A percentile compares a stretch with the other conserved stretches of the same genome.
Evolutionary conservation across 352 stramenopile genomes (phyloP).

Genomic region (Peronospora farinosa): DNA sequence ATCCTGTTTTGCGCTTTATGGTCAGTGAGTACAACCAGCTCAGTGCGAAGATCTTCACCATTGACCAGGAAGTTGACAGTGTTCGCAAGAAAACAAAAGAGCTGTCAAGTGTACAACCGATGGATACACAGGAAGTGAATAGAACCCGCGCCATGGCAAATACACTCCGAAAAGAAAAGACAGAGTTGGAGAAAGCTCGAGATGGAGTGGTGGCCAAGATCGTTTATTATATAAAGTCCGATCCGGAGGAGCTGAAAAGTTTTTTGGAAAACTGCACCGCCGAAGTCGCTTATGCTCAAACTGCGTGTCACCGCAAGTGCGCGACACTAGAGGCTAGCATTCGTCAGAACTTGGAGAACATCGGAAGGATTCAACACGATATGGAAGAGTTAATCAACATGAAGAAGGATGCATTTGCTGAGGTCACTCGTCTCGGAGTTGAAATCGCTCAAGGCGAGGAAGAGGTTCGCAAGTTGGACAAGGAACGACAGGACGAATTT

Average conservation of each 20-base stretch:
- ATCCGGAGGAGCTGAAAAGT: slow-evolving; percentile 30
- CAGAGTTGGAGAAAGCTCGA: slow-evolving; percentile 32
- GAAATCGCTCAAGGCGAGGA: slow-evolving; percentile 40
- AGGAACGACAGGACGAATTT: slow-evolving; percentile 42
- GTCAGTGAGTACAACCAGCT: slow-evolving; percentile 54
- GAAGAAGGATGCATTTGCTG: slow-evolving; percentile 37
- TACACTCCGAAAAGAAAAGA: slow-evolving; percentile 23
- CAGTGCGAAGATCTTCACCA: slow-evolving; percentile 39
- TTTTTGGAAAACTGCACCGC: slow-evolving; percentile 31
- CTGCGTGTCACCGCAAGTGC: slow-evolving; percentile 45
- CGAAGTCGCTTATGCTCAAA: slow-evolving; percentile 46
- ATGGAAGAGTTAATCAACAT: slow-evolving; percentile 61
- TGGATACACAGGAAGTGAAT: slow-evolving; percentile 34
- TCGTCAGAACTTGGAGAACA: slow-evolving; percentile 22
- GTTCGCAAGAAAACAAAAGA: slow-evolving; percentile 35
- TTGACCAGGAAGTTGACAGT: slow-evolving; percentile 32
- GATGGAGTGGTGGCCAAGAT: slow-evolving; percentile 44
- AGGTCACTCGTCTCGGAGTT: slow-evolving; percentile 45
- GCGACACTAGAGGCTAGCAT: slow-evolving; percentile 39
- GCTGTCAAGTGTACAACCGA: slow-evolving; percentile 21
- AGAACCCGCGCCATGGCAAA: slow-evolving; percentile 10
- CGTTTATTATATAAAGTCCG: slow-evolving; percentile 44
- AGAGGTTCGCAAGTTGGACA: slow-evolving; percentile 38
- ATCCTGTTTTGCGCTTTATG: slow-evolving; percentile 46
- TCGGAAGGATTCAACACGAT: slow-evolving; percentile 36